Conservation (phyloP, 2,329 filamentous ascomycete species). For the Sclerotinia glacialis region DNA sequence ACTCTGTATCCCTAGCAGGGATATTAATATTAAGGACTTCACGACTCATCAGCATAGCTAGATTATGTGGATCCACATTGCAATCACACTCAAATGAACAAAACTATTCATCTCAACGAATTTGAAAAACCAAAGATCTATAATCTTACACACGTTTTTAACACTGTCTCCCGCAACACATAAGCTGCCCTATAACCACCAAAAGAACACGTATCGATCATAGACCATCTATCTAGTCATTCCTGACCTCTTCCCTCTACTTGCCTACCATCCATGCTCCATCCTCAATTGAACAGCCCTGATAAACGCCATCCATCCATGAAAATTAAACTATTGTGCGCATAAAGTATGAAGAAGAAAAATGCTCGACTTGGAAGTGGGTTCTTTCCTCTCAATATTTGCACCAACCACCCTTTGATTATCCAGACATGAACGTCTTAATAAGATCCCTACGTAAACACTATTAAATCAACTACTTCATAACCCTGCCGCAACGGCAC, state of each 20-base stretch:
- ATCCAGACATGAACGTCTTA: conserved; percentile 9
- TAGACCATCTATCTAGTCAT: conserved; percentile 14
- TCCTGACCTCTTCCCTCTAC: conserved; percentile 10
- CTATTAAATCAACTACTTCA: not conserved
- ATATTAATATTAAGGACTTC: not conserved
- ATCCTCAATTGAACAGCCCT: not conserved
- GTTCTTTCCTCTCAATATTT: not conserved
- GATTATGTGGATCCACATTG: not conserved
- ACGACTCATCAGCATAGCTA: not conserved
- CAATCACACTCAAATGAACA: conserved; percentile 6
- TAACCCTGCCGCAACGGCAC: conserved; percentile 25
- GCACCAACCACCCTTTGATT: conserved; percentile 6
- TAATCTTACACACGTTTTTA: conserved; percentile 21
- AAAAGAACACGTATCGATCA: conserved; percentile 14
- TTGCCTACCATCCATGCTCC: conserved; percentile 12
- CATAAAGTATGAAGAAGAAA: conserved; percentile 14
- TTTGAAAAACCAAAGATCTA: conserved; percentile 22
- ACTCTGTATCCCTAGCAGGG: not conserved
- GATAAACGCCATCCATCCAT: conserved; percentile 17
- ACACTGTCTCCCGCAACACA: not conserved
- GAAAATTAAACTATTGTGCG: conserved; percentile 18
- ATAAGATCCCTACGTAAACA: conserved; percentile 10
- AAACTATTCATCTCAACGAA: not conserved
- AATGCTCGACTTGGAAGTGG: not conserved
- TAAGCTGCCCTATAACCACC: conserved; percentile 6